phyloP scores from a whole-genome alignment of 345 rosid genomes.

The Syzygium grande region DNA sequence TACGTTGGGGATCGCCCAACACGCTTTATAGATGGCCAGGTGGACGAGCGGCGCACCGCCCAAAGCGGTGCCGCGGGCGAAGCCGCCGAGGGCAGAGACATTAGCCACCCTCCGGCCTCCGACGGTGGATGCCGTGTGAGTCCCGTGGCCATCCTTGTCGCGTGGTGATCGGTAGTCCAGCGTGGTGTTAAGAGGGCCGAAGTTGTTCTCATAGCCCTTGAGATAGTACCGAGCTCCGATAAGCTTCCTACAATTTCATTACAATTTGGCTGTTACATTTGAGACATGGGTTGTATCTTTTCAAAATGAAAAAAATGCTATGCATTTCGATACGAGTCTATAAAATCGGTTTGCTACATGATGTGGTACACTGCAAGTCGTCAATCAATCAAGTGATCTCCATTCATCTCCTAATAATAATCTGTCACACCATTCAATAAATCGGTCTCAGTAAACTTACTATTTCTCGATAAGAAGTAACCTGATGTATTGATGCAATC shows the following conservation, averaged over 20 bases:
- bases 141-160: constrained; percentile 78
- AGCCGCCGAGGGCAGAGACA: constrained; percentile 52
- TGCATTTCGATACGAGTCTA: neutral
- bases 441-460: neutral
- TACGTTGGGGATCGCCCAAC: constrained; percentile 62
- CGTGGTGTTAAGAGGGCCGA: constrained; percentile 39
- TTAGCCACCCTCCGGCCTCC: constrained; percentile 39
- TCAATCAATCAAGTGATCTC: neutral
- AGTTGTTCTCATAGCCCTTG: constrained; percentile 35
- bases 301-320: neutral
- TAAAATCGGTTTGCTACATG: neutral
- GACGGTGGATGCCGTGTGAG: constrained; percentile 75
- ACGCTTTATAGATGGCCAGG: constrained; percentile 69
- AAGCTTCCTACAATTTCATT: constrained; percentile 37
- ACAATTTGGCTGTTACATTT: neutral
- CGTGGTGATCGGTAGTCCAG: constrained; percentile 61
- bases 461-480: neutral
- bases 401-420: neutral
- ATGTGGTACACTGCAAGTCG: neutral
- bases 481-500: neutral
- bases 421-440: neutral
- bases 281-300: neutral
- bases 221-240: constrained; percentile 77
- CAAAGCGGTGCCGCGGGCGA: constrained; percentile 53
- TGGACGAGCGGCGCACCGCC: constrained; percentile 82